Evolutionary conservation across 106 monocot genomes (phyloP), one percentile per base, ranked within the genome.

Genomic region (Phalaenopsis equestris): DNA sequence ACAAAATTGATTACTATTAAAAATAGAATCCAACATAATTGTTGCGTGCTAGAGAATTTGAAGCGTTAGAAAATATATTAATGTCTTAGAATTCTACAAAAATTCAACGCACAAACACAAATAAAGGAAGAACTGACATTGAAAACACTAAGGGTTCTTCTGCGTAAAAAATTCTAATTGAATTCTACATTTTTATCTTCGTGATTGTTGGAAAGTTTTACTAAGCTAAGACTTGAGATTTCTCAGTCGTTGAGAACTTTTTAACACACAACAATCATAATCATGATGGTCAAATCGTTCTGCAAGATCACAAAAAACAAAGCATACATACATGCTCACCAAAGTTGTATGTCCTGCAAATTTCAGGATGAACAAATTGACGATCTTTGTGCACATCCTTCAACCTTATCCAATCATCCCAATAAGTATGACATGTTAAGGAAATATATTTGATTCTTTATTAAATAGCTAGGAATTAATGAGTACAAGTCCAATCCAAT

Each of bases 331-430:
- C 94, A 94, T 94, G 96, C 86, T 99, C 94, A 74, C 98, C 98
- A 87, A 99, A 99, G 86, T 99, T 99, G 87, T 93, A 99, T 80
- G 98, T 99, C 86, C 98, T 90, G 84, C 98, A 99, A 84, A 99
- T 84, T 88, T 99, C 98, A 78, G 98, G 98, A 65, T 86, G 98
- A 81, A 99, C 92, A 87, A 99, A 99, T 81, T 99, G 94, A 12
- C 98, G 86, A 42, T 87, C 83, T 87, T 86, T 87, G 79, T 90
- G 98, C 8, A 94, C 89, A 81, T 93, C 91, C 84, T 94, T 99
- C 74, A 99, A 82, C 79, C 98, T 94, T 79, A 99, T 81, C 98
- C 98, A 99, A 75, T 99, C 98, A 94, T 99, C 98, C 98, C 94
- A 99, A 83, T 94, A 99, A 93, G 98, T 99, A 79, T 85, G 70